Evolutionary conservation across 2,329 filamentous ascomycete genomes (phyloP).

Genomic region (Calonectria pseudoreteaudii): DNA sequence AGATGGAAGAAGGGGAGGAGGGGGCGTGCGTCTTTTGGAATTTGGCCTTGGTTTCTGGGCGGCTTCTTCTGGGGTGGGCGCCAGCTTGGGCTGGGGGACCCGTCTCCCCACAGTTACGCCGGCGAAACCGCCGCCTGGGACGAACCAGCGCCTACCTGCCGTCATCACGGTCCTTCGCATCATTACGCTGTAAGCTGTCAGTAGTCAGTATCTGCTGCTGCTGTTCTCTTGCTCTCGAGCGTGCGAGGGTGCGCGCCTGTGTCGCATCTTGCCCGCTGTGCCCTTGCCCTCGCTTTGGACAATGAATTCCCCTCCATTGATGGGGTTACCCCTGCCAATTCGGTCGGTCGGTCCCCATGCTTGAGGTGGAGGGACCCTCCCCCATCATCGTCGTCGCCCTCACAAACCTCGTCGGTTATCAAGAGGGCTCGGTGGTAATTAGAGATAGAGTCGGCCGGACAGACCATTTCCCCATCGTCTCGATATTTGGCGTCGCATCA

Average conservation of each 20-base stretch:
- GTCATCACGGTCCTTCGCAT: constrained; percentile 27
- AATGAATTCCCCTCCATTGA: not conserved
- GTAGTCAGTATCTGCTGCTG: constrained; percentile 14
- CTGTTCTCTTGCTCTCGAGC: constrained; percentile 25
- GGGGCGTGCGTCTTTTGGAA: constrained; percentile 3
- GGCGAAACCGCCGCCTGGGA: constrained; percentile 65
- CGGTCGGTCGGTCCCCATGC: constrained; percentile 24
- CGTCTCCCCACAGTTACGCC: constrained; percentile 67
- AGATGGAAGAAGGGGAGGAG: not conserved
- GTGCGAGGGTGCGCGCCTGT: not conserved
- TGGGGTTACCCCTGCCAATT: constrained; percentile 7
- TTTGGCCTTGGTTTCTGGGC: constrained; percentile 14
- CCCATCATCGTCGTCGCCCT: constrained; percentile 21
- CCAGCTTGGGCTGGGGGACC: constrained; percentile 20
- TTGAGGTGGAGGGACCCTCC: constrained; percentile 1
- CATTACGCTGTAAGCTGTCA: constrained; percentile 19
- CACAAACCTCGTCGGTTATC: constrained; percentile 9
- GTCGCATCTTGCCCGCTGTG: not conserved
- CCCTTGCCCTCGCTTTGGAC: not conserved
- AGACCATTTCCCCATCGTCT: not conserved
- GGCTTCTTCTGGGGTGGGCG: constrained; percentile 21
- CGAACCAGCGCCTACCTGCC: constrained; percentile 48
- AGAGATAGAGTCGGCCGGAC: not conserved
- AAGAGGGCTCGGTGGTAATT: constrained; percentile 13
- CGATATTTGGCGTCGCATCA: not conserved